Evolutionary conservation across 441 rosid species (phyloP).

Genomic region (Populus hybrid): DNA sequence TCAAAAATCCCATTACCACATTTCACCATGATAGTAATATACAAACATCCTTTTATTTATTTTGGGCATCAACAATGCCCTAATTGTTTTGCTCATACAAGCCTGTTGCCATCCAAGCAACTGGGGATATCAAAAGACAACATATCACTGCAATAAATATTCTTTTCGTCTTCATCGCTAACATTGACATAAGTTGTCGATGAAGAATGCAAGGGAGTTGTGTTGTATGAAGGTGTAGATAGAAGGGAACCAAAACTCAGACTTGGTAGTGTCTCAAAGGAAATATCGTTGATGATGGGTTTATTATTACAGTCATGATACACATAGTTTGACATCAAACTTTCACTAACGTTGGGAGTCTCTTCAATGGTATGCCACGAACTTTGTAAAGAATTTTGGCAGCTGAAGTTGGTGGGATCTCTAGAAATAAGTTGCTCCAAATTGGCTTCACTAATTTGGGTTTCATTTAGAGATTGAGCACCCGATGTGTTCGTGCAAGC

Average conservation of each 20-base stretch:
- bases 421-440: slow-evolving; percentile 26
- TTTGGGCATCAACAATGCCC: not conserved
- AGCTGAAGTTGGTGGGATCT: slow-evolving; percentile 13
- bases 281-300: slow-evolving; percentile 11
- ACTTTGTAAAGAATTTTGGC: slow-evolving; percentile 1
- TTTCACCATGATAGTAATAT: not conserved
- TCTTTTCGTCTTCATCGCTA: slow-evolving; percentile 62
- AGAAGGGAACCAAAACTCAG: slow-evolving; percentile 32
- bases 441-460: not conserved
- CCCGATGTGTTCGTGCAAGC: no score
- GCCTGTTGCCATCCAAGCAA: slow-evolving; percentile 28
- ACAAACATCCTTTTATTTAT: not conserved
- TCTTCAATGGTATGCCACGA: not conserved
- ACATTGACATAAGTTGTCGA: slow-evolving; percentile 42
- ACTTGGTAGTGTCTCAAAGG: slow-evolving; percentile 25
- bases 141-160: slow-evolving; percentile 53
- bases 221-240: slow-evolving; percentile 45
- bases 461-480: no score
- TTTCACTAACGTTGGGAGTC: not conserved
- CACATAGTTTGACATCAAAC: slow-evolving; percentile 14
- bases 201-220: slow-evolving; percentile 52
- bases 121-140: slow-evolving; percentile 44
- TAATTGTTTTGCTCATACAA: no score
- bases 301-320: slow-evolving; percentile 11
- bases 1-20: not conserved